These are phyloP conservation scores for Hypoxylon intermedium DNA, from an alignment of 495 filamentous ascomycete species.

Conservation along the genomic window DNA sequence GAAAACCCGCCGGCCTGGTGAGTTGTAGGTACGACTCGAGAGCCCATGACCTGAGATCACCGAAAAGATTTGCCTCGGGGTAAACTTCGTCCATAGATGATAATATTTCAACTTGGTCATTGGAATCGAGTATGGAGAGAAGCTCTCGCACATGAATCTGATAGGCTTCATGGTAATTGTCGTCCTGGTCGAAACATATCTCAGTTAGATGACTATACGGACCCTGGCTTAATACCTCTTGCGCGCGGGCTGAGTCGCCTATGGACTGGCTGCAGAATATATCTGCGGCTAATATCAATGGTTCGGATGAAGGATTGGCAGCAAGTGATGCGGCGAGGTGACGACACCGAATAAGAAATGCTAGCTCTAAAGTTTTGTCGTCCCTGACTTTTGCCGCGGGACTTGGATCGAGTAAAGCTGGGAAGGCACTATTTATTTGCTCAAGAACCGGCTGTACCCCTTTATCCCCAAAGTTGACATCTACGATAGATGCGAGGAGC, in stretches of 20 bases:
- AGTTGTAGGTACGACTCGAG: conserved; percentile 20
- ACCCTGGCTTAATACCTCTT: conserved; percentile 14
- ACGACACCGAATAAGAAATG: conserved; percentile 31
- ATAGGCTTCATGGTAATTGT: neutral
- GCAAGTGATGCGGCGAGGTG: conserved; percentile 18
- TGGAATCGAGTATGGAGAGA: conserved; percentile 1
- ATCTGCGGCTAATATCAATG: conserved; percentile 17
- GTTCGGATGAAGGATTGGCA: conserved; percentile 5
- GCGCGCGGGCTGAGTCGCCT: conserved; percentile 1
- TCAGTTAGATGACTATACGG: conserved; percentile 27
- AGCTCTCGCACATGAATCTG: conserved; percentile 17
- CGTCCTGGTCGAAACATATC: conserved; percentile 12
- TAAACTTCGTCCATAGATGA: conserved; percentile 12
- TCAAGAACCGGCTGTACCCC: conserved; percentile 15
- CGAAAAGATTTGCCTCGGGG: conserved; percentile 19
- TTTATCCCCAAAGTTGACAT: conserved; percentile 13
- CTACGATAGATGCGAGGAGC: conserved; percentile 28
- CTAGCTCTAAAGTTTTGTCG: conserved; percentile 13
- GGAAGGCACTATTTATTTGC: conserved; percentile 32
- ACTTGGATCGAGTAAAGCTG: conserved; percentile 5
- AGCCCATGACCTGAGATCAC: conserved; percentile 32
- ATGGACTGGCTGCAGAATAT: conserved; percentile 29
- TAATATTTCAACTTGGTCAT: conserved; percentile 5
- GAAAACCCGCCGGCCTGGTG: neutral
- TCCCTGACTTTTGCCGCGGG: neutral